Evolutionary conservation across 2,329 filamentous ascomycete genomes (phyloP).

Genomic region (Monosporascus sp.): DNA sequence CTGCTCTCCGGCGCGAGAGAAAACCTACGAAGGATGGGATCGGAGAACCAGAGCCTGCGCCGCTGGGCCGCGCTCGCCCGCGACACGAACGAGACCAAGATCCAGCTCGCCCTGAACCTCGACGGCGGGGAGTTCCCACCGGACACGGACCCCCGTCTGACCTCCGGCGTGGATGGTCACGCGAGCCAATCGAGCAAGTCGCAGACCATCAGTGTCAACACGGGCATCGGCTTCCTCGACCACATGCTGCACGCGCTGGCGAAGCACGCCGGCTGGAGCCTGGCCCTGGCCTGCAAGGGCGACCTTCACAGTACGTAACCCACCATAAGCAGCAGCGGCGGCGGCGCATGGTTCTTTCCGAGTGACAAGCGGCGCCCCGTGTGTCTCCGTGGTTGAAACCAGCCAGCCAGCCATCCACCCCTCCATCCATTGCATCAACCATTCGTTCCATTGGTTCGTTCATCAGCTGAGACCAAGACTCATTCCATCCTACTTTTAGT

Average conservation of each 20-base stretch:
- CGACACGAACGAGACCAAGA: constrained; percentile 97
- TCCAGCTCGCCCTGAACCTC: constrained; percentile 85
- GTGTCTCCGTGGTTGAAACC: background rate
- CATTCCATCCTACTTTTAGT: constrained; percentile 45
- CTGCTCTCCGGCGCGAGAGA: background rate
- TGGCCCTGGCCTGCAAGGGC: constrained; percentile 76
- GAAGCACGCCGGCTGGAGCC: constrained; percentile 92
- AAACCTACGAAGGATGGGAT: constrained; percentile 18
- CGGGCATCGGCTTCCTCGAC: constrained; percentile 95
- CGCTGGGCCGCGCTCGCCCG: constrained; percentile 77
- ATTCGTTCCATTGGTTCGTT: background rate
- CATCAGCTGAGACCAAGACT: background rate
- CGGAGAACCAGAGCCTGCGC: constrained; percentile 19
- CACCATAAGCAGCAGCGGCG: no score
- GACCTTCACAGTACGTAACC: constrained; percentile 75
- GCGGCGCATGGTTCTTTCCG: background rate
- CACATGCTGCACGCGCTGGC: constrained; percentile 97
- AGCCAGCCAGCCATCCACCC: no score
- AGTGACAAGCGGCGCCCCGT: no score
- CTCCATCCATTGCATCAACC: no score
- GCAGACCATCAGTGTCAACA: constrained; percentile 83
- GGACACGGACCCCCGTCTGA: constrained; percentile 53
- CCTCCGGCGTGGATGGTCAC: constrained; percentile 56
- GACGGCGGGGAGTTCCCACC: constrained; percentile 78
- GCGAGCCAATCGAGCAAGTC: constrained; percentile 79